Base-by-base conservation (phyloP, 2,329 filamentous ascomycete species). In the Xylaria multiplex region DNA sequence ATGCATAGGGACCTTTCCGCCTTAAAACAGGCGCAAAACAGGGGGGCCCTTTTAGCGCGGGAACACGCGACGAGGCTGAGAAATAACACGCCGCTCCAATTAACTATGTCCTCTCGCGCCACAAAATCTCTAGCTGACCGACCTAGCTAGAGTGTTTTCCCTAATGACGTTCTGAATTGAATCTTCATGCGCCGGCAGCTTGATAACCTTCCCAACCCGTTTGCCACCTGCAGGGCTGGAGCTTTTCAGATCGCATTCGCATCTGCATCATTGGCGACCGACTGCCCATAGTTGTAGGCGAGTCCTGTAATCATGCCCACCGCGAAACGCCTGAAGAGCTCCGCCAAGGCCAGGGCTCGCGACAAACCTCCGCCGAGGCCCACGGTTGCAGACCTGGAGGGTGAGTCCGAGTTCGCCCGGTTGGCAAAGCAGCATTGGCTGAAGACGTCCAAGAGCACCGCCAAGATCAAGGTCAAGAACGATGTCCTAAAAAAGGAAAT, bases 371-470 rank as follows among this genome's bases (percentile, higher is more conserved):
- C 81, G 32, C 82, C 83, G 62, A 86, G 88, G 50, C 88, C 90
- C 6, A 88, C 89, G 6, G 84, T 91, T 69, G 87, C 88, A 71
- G 91, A 91, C 73, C 77, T 92, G 68, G 88, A 91, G 71, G 90
- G 89, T 75, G 90, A 93, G 75, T 89, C 84, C 73, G 82, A 86
- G 70, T 93, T 93, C 80, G 89, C 90, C 74, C 86, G 91, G 77
- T 83, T 97, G 70, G 96, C 96, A 67, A 88, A 90, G 75, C 89
- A 92, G 79, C 86, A 95, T 80, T 99, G 96, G 96, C 83, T 97
- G 68, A 90, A 91, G 77, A 72, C 83, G 8, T 82, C 86, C 27
- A 87, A 84, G 76, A 88, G 86, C 75, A 73, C 85, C 32, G 79
- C 86, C 55, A 93, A 90, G 76, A 82, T 87, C 75, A 92, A 90